phyloP scores from a whole-genome alignment of 2,329 filamentous ascomycete species.

The Microcyclospora pomicola region DNA sequence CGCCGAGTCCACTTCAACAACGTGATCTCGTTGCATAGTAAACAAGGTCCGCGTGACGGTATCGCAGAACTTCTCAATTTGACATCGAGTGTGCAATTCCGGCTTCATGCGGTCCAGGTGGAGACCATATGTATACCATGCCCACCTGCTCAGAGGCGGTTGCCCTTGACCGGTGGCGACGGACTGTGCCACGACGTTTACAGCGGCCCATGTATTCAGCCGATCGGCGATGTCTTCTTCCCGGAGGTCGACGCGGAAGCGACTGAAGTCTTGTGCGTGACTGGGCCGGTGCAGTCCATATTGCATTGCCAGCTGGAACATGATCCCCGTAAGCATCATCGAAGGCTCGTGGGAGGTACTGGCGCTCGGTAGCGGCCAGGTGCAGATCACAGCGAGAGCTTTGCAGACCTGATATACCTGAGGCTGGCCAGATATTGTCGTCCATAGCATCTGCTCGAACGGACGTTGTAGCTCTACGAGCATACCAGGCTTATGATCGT shows the following conservation, averaged over 20 bases:
- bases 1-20: conserved; percentile 35
- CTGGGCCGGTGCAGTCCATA: conserved; percentile 70
- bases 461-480: conserved; percentile 52
- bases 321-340: conserved; percentile 66
- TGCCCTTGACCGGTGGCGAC: conserved; percentile 76
- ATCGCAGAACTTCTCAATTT: conserved; percentile 62
- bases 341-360: conserved; percentile 68
- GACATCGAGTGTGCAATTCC: conserved; percentile 53
- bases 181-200: conserved; percentile 68
- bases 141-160: conserved; percentile 41
- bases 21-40: conserved; percentile 59
- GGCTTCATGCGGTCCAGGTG: conserved; percentile 47
- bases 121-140: conserved; percentile 60
- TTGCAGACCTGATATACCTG: conserved; percentile 72
- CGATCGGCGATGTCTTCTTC: conserved; percentile 68
- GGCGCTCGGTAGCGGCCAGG: conserved; percentile 72
- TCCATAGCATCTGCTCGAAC: conserved; percentile 60
- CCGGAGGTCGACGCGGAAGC: conserved; percentile 51
- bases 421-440: conserved; percentile 61
- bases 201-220: conserved; percentile 69
- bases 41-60: conserved; percentile 70
- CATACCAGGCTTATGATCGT: conserved; percentile 47
- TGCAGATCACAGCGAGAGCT: conserved; percentile 64
- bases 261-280: conserved; percentile 70
- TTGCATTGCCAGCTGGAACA: conserved; percentile 78